phyloP scores from a whole-genome alignment of 805 yeast genomes.

The Wickerhamomyces chaumierensis region DNA sequence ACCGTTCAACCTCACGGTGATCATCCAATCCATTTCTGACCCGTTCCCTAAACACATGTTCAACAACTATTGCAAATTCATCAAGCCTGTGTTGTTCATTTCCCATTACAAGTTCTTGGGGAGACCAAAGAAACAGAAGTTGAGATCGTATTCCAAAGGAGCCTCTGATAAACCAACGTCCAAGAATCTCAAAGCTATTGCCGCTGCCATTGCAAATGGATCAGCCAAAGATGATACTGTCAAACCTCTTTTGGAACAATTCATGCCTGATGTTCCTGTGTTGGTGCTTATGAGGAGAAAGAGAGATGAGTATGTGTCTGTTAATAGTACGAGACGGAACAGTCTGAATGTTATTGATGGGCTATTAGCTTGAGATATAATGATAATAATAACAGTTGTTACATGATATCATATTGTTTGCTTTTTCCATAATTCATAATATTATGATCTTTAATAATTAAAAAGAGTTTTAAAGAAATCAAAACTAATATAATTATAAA shows the following conservation, averaged over 20 bases:
- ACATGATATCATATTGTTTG: too few species aligned
- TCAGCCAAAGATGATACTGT: slow-evolving; percentile 4
- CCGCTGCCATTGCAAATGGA: too few species aligned
- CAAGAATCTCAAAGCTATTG: slow-evolving; percentile 6
- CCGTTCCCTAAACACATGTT: slow-evolving; percentile 28
- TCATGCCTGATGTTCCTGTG: slow-evolving; percentile 9
- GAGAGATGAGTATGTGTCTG: too few species aligned
- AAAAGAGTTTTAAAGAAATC: too few species aligned
- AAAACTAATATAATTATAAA: too few species aligned
- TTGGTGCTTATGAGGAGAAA: slow-evolving; percentile 3
- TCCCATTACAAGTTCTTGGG: slow-evolving; percentile 6
- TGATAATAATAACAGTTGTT: too few species aligned
- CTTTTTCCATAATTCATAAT: too few species aligned
- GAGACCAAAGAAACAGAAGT: neutral
- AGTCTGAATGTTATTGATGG: too few species aligned
- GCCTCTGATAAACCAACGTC: neutral
- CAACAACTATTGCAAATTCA: slow-evolving; percentile 23
- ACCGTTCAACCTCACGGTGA: slow-evolving; percentile 16
- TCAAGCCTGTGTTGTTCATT: slow-evolving; percentile 21
- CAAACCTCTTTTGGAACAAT: slow-evolving; percentile 1
- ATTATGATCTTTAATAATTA: too few species aligned
- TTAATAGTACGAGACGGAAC: too few species aligned
- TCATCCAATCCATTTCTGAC: slow-evolving; percentile 24
- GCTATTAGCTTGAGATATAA: too few species aligned
- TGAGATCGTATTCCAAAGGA: slow-evolving; percentile 2